A percentile compares a stretch with the other conserved stretches of the same genome.
These are phyloP conservation scores for Lipomyces orientalis DNA, from an alignment of 805 yeast genomes.

Conservation along the genomic window DNA sequence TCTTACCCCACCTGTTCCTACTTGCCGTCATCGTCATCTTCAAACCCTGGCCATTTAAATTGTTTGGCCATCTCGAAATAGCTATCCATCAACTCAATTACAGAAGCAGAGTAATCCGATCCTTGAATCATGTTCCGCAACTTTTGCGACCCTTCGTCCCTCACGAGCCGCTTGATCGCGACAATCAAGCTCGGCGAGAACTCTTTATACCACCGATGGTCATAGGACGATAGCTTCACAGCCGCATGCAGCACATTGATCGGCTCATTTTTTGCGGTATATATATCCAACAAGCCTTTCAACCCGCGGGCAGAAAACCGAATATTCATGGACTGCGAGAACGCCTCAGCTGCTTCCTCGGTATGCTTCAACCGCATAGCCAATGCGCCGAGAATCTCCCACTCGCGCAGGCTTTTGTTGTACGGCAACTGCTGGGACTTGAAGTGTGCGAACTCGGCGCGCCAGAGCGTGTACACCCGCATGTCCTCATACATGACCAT, in stretches of 20 bases:
- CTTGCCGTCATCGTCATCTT: slow-evolving; percentile 38
- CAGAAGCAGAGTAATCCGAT: slow-evolving; percentile 65
- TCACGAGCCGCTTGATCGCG: slow-evolving; percentile 30
- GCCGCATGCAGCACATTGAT: slow-evolving; percentile 67
- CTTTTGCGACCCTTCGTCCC: slow-evolving; percentile 37
- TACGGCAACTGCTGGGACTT: slow-evolving; percentile 84
- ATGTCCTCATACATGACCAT: slow-evolving; percentile 71
- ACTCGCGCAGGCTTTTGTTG: slow-evolving; percentile 79
- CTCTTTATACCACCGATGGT: slow-evolving; percentile 95
- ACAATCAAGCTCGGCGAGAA: slow-evolving; percentile 35
- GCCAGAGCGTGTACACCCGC: slow-evolving; percentile 84
- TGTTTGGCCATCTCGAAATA: slow-evolving; percentile 55
- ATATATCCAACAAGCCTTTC: slow-evolving; percentile 71
- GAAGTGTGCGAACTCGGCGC: slow-evolving; percentile 86
- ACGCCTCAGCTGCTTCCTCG: slow-evolving; percentile 88
- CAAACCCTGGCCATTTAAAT: slow-evolving; percentile 54
- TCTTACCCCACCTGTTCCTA: slow-evolving; percentile 3
- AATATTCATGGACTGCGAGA: slow-evolving; percentile 67
- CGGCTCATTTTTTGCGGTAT: slow-evolving; percentile 49
- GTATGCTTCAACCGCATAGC: slow-evolving; percentile 84
- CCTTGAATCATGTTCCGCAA: slow-evolving; percentile 65
- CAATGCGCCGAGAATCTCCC: slow-evolving; percentile 89
- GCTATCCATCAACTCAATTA: slow-evolving; percentile 61
- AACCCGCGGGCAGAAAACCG: slow-evolving; percentile 84
- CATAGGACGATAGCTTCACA: slow-evolving; percentile 91